Percentiles rank a stretch among this genome's conserved stretches.
phyloP scores from a whole-genome alignment of 306 rosid genomes.

The Lablab purpureus region DNA sequence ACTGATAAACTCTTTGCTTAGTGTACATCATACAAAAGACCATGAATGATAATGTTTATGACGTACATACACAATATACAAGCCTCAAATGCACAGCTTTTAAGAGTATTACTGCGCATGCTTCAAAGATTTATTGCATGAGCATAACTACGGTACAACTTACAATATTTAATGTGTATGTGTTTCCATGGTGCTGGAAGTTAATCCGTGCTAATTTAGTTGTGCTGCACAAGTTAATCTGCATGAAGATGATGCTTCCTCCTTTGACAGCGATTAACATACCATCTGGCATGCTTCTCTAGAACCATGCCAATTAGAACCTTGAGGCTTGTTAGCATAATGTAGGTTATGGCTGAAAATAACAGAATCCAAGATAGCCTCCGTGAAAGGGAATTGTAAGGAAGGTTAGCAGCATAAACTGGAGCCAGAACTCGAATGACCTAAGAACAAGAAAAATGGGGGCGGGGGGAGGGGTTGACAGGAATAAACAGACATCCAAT shows the following conservation, averaged over 20 bases:
- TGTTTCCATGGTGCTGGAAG: background rate
- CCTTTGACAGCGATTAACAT: slow-evolving; percentile 78
- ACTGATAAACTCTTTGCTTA: background rate
- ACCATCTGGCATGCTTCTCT: slow-evolving; percentile 82
- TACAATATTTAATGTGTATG: too few relatives aligned
- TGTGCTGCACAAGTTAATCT: slow-evolving; percentile 49
- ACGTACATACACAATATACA: background rate
- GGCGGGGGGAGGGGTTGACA: too few relatives aligned
- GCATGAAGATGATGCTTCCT: slow-evolving; percentile 75
- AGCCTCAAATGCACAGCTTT: background rate
- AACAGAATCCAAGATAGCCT: slow-evolving; percentile 65
- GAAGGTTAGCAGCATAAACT: slow-evolving; percentile 81
- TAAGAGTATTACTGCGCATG: background rate
- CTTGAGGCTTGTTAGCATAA: slow-evolving; percentile 90
- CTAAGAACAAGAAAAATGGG: slow-evolving; percentile 42
- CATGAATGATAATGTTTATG: background rate
- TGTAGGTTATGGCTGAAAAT: slow-evolving; percentile 65
- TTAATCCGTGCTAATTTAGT: background rate
- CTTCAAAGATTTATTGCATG: background rate
- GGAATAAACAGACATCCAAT: slow-evolving; percentile 14
- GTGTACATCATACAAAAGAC: background rate
- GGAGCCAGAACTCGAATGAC: slow-evolving; percentile 92
- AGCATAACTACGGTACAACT: background rate
- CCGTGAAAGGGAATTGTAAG: slow-evolving; percentile 69
- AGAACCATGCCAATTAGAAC: slow-evolving; percentile 75